These are phyloP conservation scores for Metroxylon sagu DNA, from an alignment of 176 grass and related monocot genomes.

Conservation along the genomic window DNA sequence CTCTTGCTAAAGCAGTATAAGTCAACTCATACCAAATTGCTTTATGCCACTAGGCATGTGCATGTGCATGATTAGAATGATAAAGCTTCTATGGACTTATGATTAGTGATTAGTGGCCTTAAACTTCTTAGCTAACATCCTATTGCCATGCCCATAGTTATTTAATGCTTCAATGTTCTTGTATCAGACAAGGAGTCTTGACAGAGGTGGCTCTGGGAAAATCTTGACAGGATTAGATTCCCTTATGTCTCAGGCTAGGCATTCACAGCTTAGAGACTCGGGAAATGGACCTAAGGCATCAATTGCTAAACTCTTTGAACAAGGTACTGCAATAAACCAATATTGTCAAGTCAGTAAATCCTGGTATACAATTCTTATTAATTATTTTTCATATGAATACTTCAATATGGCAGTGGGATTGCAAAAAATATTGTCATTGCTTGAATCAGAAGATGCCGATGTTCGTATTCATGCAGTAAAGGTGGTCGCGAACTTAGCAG, in stretches of 20 bases:
- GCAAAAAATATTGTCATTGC: constrained; percentile 95
- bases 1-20: no score
- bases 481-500: constrained; percentile 96
- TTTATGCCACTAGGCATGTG: no score
- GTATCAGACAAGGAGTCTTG: constrained; percentile 76
- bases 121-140: not conserved
- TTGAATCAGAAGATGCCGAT: constrained; percentile 96
- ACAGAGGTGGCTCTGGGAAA: constrained; percentile 75
- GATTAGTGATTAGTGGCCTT: not conserved
- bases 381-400: not conserved
- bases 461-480: constrained; percentile 98
- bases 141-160: not conserved
- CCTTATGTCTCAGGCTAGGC: constrained; percentile 68
- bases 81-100: no score
- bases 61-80: no score
- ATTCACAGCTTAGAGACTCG: constrained; percentile 72
- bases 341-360: no score
- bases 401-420: constrained; percentile 64
- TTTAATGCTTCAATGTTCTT: constrained; percentile 10
- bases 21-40: no score
- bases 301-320: constrained; percentile 85
- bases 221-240: constrained; percentile 89
- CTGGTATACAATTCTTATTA: no score
- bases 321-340: constrained; percentile 48
- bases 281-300: constrained; percentile 80